A percentile compares a stretch with the other conserved stretches of the same genome.
phyloP scores from a whole-genome alignment of 1,284 basidiomycete species.

The Trametes pubescens region DNA sequence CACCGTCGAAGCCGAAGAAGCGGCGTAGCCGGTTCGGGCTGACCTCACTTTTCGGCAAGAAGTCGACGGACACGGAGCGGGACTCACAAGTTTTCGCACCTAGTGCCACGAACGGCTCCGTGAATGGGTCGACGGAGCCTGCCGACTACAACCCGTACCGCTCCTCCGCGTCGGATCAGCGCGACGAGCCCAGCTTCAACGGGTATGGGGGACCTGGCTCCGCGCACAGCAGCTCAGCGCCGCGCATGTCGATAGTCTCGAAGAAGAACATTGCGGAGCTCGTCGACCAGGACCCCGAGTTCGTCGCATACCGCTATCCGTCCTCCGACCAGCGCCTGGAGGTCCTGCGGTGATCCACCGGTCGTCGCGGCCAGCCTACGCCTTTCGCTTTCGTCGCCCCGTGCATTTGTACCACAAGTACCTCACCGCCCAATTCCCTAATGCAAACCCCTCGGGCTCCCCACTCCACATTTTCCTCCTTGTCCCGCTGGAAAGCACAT shows the following conservation, averaged over 20 bases:
- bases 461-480: background rate
- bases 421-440: constrained; percentile 10
- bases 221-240: constrained; percentile 44
- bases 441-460: constrained; percentile 24
- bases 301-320: constrained; percentile 85
- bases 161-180: constrained; percentile 45
- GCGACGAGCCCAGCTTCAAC: constrained; percentile 48
- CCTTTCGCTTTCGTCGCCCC: constrained; percentile 3
- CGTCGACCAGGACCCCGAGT: constrained; percentile 81
- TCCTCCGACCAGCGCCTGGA: constrained; percentile 66
- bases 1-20: constrained; percentile 52
- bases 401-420: constrained; percentile 20
- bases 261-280: constrained; percentile 76
- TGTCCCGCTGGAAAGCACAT: background rate
- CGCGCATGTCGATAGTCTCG: constrained; percentile 67
- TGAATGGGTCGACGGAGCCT: constrained; percentile 31
- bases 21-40: constrained; percentile 77
- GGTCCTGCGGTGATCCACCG: constrained; percentile 55
- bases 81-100: constrained; percentile 20
- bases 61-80: constrained; percentile 42
- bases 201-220: constrained; percentile 47
- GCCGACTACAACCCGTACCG: constrained; percentile 41
- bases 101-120: constrained; percentile 7
- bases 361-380: constrained; percentile 1
- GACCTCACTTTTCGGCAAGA: constrained; percentile 69